Evolutionary conservation across 768 basidiomycete genomes (phyloP).

Genomic region (Tricholoma furcatifolium): DNA sequence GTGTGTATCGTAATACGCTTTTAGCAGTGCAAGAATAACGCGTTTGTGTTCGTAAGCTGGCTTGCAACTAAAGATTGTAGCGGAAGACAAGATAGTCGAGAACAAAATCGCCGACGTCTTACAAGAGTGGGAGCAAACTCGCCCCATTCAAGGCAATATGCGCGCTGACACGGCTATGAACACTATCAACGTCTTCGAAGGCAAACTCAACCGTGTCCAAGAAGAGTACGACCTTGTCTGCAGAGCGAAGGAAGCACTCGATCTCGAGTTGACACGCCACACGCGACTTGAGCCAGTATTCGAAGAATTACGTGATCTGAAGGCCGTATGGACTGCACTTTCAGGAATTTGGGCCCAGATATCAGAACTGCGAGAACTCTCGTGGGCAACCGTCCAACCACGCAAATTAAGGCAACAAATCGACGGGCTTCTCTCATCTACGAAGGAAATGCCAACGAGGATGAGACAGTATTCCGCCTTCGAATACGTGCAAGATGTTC

Average conservation of each 20-base stretch:
- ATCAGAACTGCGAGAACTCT: conserved; percentile 79
- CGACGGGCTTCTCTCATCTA: conserved; percentile 87
- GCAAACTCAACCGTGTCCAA: conserved; percentile 81
- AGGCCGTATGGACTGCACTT: conserved; percentile 98
- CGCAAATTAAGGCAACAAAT: conserved; percentile 93
- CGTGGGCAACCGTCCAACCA: conserved; percentile 92
- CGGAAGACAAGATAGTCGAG: conserved; percentile 97
- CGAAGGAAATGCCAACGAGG: conserved; percentile 97
- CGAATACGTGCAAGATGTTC: conserved; percentile 93
- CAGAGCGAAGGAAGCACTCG: conserved; percentile 94
- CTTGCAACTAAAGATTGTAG: conserved; percentile 98
- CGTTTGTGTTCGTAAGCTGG: conserved; percentile 56
- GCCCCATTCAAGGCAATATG: conserved; percentile 96
- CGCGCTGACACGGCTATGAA: conserved; percentile 96
- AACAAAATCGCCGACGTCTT: conserved; percentile 92
- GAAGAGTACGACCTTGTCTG: conserved; percentile 96
- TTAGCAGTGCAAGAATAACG: background rate
- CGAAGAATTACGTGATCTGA: conserved; percentile 93
- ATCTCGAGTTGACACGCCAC: conserved; percentile 87
- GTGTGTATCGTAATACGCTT: conserved; percentile 42
- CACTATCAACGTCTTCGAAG: conserved; percentile 93
- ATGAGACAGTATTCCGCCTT: conserved; percentile 99
- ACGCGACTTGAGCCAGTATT: conserved; percentile 92
- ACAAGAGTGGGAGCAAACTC: conserved; percentile 91
- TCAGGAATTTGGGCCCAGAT: conserved; percentile 97